phyloP scores from a whole-genome alignment of 2,329 filamentous ascomycete genomes.

The Epichloe brachyelytri region DNA sequence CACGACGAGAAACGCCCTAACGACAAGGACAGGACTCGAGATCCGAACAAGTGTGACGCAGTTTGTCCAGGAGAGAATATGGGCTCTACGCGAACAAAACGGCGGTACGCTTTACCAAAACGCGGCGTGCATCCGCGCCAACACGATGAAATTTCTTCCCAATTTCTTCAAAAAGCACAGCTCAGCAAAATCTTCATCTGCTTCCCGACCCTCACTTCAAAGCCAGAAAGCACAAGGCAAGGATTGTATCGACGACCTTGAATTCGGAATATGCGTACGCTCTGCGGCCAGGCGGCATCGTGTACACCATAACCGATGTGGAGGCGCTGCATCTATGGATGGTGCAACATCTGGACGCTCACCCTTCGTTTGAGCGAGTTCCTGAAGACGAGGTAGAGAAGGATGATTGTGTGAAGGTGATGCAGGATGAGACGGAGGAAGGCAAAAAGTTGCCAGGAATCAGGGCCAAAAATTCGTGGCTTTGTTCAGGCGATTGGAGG shows the following conservation, averaged over 20 bases:
- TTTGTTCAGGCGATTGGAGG: slow-evolving; percentile 66
- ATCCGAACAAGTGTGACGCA: slow-evolving; percentile 83
- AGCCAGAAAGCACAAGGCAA: slow-evolving; percentile 87
- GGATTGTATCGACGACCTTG: slow-evolving; percentile 80
- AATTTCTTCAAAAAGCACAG: slow-evolving; percentile 83
- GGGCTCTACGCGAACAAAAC: slow-evolving; percentile 61
- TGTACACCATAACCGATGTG: slow-evolving; percentile 97
- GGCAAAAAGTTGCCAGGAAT: slow-evolving; percentile 93
- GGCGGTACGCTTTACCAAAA: slow-evolving; percentile 59
- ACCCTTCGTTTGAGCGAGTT: slow-evolving; percentile 69
- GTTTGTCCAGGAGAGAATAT: slow-evolving; percentile 79
- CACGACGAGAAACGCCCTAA: background rate
- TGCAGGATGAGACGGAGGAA: slow-evolving; percentile 83
- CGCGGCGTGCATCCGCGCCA: slow-evolving; percentile 75
- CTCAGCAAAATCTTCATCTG: slow-evolving; percentile 91
- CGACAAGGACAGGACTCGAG: slow-evolving; percentile 55
- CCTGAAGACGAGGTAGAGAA: slow-evolving; percentile 50
- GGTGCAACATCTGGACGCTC: slow-evolving; percentile 68
- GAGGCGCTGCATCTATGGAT: slow-evolving; percentile 92
- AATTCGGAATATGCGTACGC: slow-evolving; percentile 91
- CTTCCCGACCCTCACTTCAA: slow-evolving; percentile 98
- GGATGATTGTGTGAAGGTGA: slow-evolving; percentile 60
- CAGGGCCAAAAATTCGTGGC: slow-evolving; percentile 84
- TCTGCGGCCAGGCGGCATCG: slow-evolving; percentile 65
- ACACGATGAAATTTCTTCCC: slow-evolving; percentile 99